Percentiles rank a stretch among this genome's conserved stretches.
phyloP scores from a whole-genome alignment of 2,329 filamentous ascomycete species.

The Helminthosporium solani region DNA sequence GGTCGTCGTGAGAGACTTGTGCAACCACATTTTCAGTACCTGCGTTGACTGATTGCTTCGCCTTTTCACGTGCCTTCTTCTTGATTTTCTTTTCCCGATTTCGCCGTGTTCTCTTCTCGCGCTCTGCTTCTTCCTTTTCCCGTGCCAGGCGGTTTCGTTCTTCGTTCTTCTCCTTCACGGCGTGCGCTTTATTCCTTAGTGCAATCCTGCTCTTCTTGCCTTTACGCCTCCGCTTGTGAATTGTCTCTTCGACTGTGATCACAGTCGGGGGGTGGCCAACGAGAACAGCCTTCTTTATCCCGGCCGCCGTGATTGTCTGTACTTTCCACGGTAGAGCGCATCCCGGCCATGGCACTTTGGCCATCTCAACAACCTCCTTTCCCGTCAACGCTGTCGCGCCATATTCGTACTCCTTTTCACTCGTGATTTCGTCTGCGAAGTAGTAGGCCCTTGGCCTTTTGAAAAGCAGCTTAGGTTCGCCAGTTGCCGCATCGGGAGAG shows the following conservation, averaged over 20 bases:
- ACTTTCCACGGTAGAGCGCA: conserved; percentile 41
- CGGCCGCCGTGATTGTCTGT: conserved; percentile 26
- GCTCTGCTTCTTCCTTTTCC: conserved; percentile 37
- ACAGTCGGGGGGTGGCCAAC: conserved; percentile 28
- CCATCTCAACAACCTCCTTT: conserved; percentile 28
- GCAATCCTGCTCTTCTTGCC: conserved; percentile 41
- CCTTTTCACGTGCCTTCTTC: conserved; percentile 38
- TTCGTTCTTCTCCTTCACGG: conserved; percentile 23
- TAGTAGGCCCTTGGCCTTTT: conserved; percentile 39
- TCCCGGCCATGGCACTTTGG: conserved; percentile 35
- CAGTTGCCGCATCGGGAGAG: conserved; percentile 27
- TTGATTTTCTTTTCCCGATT: conserved; percentile 43
- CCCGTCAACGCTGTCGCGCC: conserved; percentile 32
- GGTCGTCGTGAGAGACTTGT: neutral
- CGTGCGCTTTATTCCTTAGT: conserved; percentile 34
- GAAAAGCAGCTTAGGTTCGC: conserved; percentile 29
- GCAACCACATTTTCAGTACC: neutral
- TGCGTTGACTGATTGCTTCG: conserved; percentile 22
- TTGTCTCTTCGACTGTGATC: conserved; percentile 22
- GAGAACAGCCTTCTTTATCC: conserved; percentile 33
- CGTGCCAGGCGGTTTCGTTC: conserved; percentile 27
- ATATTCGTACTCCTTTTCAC: conserved; percentile 23
- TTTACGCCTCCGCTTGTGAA: conserved; percentile 31
- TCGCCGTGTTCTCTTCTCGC: conserved; percentile 38
- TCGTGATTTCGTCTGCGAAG: conserved; percentile 32